Evolutionary conservation across 1,284 basidiomycete genomes (phyloP), one percentile per base, ranked within the genome.

Genomic region (Paramarasmius palmivorus): DNA sequence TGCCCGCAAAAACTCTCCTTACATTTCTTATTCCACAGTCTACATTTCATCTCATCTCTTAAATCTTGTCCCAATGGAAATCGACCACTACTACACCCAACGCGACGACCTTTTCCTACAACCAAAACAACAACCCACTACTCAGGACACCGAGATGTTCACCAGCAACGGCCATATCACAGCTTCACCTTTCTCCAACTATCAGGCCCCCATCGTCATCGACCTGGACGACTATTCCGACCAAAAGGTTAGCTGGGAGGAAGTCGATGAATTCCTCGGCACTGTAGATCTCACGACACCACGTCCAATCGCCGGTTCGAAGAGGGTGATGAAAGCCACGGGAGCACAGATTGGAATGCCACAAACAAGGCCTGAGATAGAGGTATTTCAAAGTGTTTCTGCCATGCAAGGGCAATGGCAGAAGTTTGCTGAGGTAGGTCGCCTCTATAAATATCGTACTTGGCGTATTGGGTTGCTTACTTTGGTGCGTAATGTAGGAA

Each of bases 51-150:
- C 22, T 6, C 10, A 23, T 6, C n/a, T 26, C n/a, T 46, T 8
- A 26, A 26, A 14, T 45, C 44, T 46, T 32, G 12, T 42, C 7
- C 25, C 44, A 15, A 46, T 46, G 44, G 23, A 46, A 29, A 4
- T 46, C 44, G 44, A 46, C 44, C 26, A 26, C 25, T 32, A 46
- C 25, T 46, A 46, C 26, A 46, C 44, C 9, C 44, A 29, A 15
- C 44, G 26, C 15, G 25, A 46, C 44, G 25, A 32, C 8, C 25
- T 32, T 32, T 15, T 29, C 14, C 7, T 3, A 19, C 20, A 25
- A 6, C 25, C 6, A 3, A 19, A 22, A 6, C 15, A 9, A 14
- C 41, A 44, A 10, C 17, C 25, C 14, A 29, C 44, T 7, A 29
- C 10, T 4, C 12, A 26, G 32, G 23, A 17, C 25, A 29, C 25